These are phyloP conservation scores for Phytophthora ohioensis DNA, from an alignment of 352 stramenopile species.

Conservation along the genomic window DNA sequence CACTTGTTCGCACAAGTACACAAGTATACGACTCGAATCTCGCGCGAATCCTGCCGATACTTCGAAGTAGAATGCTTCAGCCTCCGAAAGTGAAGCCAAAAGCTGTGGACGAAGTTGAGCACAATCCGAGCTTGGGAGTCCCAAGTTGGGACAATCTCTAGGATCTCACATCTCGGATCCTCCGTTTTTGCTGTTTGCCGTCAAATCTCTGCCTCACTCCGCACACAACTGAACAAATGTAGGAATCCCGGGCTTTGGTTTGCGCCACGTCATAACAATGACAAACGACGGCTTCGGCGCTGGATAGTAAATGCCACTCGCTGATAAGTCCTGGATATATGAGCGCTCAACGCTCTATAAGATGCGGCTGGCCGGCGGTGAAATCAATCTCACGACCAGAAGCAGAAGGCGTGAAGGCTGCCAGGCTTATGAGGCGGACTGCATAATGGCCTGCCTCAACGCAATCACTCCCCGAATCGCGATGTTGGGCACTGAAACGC, in stretches of 20 bases:
- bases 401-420: conserved; percentile 11
- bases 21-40: conserved; percentile 2
- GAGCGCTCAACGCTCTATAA: conserved; percentile 13
- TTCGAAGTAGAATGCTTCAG: conserved; percentile 1
- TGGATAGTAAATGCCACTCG: conserved; percentile 10
- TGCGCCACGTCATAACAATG: conserved; percentile 14
- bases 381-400: conserved; percentile 17
- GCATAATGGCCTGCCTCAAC: conserved; percentile 14
- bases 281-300: neutral
- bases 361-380: neutral
- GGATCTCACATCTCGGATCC: conserved; percentile 11
- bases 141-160: conserved; percentile 7
- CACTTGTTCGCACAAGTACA: neutral
- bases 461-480: conserved; percentile 18
- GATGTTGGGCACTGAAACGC: conserved; percentile 8
- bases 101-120: conserved; percentile 2
- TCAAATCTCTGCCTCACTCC: neutral
- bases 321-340: conserved; percentile 11
- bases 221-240: conserved; percentile 10
- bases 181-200: conserved; percentile 14
- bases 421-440: neutral
- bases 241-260: conserved; percentile 10
- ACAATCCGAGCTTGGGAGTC: neutral
- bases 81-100: conserved; percentile 6
- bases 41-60: neutral